These are phyloP conservation scores for Gastrolobium villosum DNA, from an alignment of 306 rosid species.

Conservation along the genomic window DNA sequence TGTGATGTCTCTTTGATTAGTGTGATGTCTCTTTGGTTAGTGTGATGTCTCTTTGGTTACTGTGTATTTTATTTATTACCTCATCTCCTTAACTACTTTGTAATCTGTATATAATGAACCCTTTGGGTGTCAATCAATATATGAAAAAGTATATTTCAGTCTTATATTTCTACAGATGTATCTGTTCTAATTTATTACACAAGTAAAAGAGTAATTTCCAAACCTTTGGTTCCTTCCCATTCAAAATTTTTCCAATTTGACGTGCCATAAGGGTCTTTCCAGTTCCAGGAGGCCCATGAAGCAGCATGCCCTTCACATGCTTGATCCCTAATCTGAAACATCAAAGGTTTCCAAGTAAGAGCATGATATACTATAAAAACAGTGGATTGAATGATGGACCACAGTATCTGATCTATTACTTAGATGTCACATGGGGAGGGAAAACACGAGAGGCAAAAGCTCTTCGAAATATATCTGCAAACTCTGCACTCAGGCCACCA, in stretches of 20 bases:
- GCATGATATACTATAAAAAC: conserved; percentile 38
- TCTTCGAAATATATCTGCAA: conserved; percentile 98
- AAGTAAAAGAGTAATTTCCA: conserved; percentile 45
- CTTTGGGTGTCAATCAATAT: too few species aligned
- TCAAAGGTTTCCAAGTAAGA: conserved; percentile 55
- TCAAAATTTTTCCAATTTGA: conserved; percentile 96
- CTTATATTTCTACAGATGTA: too few species aligned
- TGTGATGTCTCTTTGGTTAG: too few species aligned
- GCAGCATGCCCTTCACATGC: conserved; percentile 98
- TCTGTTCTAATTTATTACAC: conserved; percentile 32
- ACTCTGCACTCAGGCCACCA: conserved; percentile 94
- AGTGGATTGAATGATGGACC: conserved; percentile 31
- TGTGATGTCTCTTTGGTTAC: too few species aligned
- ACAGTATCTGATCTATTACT: conserved; percentile 63
- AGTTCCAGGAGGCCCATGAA: conserved; percentile 99
- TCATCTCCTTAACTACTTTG: too few species aligned
- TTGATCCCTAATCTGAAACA: conserved; percentile 90
- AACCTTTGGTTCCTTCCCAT: conserved; percentile 99
- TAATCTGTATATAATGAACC: too few species aligned
- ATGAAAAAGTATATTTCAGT: too few species aligned
- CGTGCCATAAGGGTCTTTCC: conserved; percentile 99
- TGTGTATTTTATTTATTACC: too few species aligned
- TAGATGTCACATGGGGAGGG: conserved; percentile 94
- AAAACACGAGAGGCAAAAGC: conserved; percentile 99
- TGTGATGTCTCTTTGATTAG: too few species aligned